These are phyloP conservation scores for Smittium culicis DNA, from an alignment of 371 early-diverging fungal species.

Conservation along the genomic window DNA sequence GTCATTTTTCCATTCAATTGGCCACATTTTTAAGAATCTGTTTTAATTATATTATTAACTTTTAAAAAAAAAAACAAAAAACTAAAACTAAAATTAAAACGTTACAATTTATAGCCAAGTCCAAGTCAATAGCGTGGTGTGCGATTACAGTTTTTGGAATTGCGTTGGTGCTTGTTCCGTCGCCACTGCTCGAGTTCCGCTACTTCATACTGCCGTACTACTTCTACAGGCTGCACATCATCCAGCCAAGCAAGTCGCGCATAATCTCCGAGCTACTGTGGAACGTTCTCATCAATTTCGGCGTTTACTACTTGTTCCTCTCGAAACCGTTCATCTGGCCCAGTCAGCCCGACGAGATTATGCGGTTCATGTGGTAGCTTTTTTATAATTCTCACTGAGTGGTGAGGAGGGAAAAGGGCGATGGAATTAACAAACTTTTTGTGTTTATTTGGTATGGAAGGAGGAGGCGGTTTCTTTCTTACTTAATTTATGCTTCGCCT, in stretches of 20 bases:
- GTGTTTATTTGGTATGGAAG: too few species aligned
- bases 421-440: too few species aligned
- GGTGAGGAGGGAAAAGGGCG: too few species aligned
- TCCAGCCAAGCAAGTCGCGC: constrained; percentile 12
- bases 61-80: too few species aligned
- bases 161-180: constrained; percentile 59
- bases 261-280: constrained; percentile 31
- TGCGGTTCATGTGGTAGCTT: constrained; percentile 94
- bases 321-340: constrained; percentile 57
- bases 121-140: constrained; percentile 13
- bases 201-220: constrained; percentile 83
- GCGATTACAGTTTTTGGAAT: constrained; percentile 30
- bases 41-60: too few species aligned
- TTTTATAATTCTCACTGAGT: too few species aligned
- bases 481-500: too few species aligned
- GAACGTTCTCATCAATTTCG: constrained; percentile 38
- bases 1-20: too few species aligned
- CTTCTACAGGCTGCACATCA: constrained; percentile 52
- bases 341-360: constrained; percentile 43
- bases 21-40: too few species aligned
- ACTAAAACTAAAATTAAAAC: too few species aligned
- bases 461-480: too few species aligned
- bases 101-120: constrained; percentile 1
- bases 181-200: constrained; percentile 85
- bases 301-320: constrained; percentile 55